Percentiles rank a stretch among this genome's conserved stretches.
These are phyloP conservation scores for Hirschioporus abietinus DNA, from an alignment of 768 basidiomycete genomes.

Conservation along the genomic window DNA sequence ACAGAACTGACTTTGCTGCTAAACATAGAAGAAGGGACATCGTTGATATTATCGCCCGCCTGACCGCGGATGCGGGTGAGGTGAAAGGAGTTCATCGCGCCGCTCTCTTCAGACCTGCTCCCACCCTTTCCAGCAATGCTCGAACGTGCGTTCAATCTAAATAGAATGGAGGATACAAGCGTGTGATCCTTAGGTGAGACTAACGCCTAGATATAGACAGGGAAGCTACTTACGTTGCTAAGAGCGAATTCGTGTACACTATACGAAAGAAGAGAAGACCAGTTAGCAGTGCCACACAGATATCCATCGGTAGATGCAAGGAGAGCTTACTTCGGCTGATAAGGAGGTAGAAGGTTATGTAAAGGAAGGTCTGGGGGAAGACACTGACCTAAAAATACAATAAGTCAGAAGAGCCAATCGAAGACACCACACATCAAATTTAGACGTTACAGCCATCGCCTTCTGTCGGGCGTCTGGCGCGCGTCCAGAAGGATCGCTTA, in stretches of 20 bases:
- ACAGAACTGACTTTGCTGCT: not conserved
- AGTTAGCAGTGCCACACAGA: not conserved
- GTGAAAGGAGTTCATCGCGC: not conserved
- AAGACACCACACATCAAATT: no score
- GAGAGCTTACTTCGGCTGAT: not conserved
- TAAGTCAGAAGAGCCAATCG: not conserved
- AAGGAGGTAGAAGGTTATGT: constrained; percentile 5
- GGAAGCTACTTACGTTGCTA: constrained; percentile 6
- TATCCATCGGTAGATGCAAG: not conserved
- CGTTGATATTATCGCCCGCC: not conserved
- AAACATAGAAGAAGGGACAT: not conserved
- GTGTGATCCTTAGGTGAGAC: no score
- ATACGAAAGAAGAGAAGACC: not conserved
- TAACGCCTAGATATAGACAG: no score
- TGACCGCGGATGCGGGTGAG: not conserved
- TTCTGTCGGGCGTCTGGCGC: no score
- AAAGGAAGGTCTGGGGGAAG: constrained; percentile 3
- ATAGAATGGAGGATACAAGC: not conserved
- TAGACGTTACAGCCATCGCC: no score
- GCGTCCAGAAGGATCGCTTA: no score
- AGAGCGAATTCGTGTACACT: constrained; percentile 7
- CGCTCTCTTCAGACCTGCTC: not conserved
- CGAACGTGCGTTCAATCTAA: not conserved
- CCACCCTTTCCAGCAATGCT: not conserved
- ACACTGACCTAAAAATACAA: not conserved